phyloP scores from a whole-genome alignment of 441 rosid genomes.

The Pelargonium citronellum region DNA sequence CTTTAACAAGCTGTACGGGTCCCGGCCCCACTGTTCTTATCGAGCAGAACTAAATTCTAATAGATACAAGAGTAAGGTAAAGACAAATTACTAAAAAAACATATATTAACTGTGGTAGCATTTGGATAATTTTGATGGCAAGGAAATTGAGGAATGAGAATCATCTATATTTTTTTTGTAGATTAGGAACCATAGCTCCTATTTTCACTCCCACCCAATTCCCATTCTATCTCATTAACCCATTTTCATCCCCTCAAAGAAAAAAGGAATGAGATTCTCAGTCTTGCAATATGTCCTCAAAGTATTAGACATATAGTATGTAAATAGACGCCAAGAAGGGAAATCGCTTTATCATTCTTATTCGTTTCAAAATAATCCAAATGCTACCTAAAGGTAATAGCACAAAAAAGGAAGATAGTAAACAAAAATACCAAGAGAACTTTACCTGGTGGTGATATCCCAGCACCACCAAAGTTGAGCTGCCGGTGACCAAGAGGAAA shows the following conservation, averaged over 20 bases:
- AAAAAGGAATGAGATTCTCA: not conserved
- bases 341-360: not conserved
- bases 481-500: slow-evolving; percentile 56
- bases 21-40: too few relatives aligned
- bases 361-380: not conserved
- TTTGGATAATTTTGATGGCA: too few relatives aligned
- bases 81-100: too few relatives aligned
- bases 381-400: not conserved
- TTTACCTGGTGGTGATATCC: slow-evolving; percentile 55
- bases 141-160: too few relatives aligned
- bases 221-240: too few relatives aligned
- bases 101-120: too few relatives aligned
- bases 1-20: too few relatives aligned
- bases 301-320: not conserved
- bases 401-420: not conserved
- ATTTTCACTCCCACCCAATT: too few relatives aligned
- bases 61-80: too few relatives aligned
- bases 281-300: not conserved
- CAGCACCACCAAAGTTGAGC: slow-evolving; percentile 43
- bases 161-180: too few relatives aligned
- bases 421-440: slow-evolving; percentile 8
- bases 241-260: not conserved
- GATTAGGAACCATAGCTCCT: too few relatives aligned
- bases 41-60: too few relatives aligned
- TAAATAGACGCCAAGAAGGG: not conserved